Conservation (phyloP, 805 yeast species). For the Wickerhamomyces bovis region DNA sequence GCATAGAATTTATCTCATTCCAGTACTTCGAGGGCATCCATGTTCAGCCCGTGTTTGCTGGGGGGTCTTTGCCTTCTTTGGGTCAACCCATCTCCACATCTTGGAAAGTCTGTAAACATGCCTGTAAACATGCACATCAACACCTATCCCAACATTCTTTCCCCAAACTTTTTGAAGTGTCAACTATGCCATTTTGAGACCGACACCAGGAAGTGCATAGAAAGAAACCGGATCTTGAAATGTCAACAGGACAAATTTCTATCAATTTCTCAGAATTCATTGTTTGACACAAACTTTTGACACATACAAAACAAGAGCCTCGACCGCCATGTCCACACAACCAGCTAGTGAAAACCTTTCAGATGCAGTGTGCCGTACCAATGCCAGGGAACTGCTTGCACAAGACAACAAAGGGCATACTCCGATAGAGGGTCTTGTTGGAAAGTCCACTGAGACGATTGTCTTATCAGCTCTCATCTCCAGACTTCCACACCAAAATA, state of each 20-base stretch:
- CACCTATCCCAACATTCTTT: slow-evolving; percentile 79
- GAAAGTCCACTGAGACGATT: no score
- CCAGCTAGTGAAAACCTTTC: no score
- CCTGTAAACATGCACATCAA: slow-evolving; percentile 85
- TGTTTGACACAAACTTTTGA: no score
- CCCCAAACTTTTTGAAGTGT: slow-evolving; percentile 81
- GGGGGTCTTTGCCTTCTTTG: slow-evolving; percentile 48
- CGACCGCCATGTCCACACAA: neutral
- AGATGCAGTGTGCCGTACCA: no score
- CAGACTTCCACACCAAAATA: no score
- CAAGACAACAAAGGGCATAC: no score
- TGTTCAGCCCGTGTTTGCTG: slow-evolving; percentile 61
- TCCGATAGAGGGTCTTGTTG: no score
- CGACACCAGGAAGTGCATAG: slow-evolving; percentile 84
- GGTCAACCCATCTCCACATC: slow-evolving; percentile 72
- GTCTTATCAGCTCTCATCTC: no score
- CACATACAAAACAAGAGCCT: neutral
- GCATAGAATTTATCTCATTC: slow-evolving; percentile 77
- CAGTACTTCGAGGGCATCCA: slow-evolving; percentile 75
- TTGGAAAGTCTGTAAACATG: slow-evolving; percentile 73
- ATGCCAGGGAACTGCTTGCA: no score
- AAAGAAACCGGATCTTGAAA: no score
- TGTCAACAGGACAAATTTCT: no score
- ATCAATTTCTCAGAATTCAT: no score
- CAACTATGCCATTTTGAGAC: slow-evolving; percentile 90